Evolutionary conservation across 2,329 filamentous ascomycete genomes (phyloP).

Genomic region (Dothideomycetes sp.): DNA sequence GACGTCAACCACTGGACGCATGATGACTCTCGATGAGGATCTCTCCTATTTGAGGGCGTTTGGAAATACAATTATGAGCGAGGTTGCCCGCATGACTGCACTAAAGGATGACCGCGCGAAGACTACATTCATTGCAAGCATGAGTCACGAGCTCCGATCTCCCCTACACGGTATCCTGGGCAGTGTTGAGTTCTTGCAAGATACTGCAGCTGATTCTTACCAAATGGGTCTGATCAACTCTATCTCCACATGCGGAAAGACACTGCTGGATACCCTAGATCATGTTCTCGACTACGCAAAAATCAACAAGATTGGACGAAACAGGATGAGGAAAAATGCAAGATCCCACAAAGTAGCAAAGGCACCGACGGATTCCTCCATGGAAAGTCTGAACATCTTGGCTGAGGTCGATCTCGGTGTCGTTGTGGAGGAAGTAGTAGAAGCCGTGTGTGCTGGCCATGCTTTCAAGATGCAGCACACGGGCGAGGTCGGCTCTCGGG

Average conservation of each 20-base stretch:
- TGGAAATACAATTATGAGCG: slow-evolving; percentile 27
- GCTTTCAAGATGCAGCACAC: slow-evolving; percentile 21
- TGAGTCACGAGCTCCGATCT: slow-evolving; percentile 40
- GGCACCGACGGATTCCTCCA: slow-evolving; percentile 1
- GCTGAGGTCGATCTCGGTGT: slow-evolving; percentile 7
- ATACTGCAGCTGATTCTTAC: slow-evolving; percentile 29
- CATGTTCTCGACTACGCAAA: slow-evolving; percentile 32
- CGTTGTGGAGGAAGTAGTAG: slow-evolving; percentile 8
- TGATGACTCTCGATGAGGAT: slow-evolving; percentile 23
- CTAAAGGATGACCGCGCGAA: slow-evolving; percentile 34
- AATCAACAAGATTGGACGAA: slow-evolving; percentile 26
- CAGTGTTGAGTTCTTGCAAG: slow-evolving; percentile 35
- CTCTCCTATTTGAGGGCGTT: slow-evolving; percentile 27
- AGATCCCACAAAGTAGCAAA: background rate
- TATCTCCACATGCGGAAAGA: slow-evolving; percentile 36
- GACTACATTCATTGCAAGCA: slow-evolving; percentile 37
- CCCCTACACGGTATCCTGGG: slow-evolving; percentile 36
- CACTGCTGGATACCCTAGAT: slow-evolving; percentile 34
- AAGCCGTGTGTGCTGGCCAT: slow-evolving; percentile 27
- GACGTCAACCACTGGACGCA: slow-evolving; percentile 27
- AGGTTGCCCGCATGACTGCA: slow-evolving; percentile 26
- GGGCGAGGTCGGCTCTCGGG: slow-evolving; percentile 1
- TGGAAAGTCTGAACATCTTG: slow-evolving; percentile 6
- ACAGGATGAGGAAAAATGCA: slow-evolving; percentile 14
- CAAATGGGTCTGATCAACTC: slow-evolving; percentile 35